phyloP scores from a whole-genome alignment of 805 yeast genomes.

The Metschnikowia shivogae region DNA sequence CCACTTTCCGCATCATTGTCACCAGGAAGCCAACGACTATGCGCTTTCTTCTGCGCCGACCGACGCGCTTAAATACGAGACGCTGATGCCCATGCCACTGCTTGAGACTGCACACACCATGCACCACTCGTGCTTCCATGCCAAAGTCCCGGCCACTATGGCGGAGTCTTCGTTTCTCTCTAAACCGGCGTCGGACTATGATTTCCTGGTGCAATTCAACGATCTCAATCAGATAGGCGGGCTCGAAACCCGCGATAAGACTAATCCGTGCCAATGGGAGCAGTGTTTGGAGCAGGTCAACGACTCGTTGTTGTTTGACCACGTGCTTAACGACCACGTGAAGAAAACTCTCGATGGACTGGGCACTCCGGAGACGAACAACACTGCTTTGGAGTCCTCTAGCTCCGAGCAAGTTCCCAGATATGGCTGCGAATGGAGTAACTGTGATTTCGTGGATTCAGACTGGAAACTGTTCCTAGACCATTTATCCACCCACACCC shows the following conservation, averaged over 20 bases:
- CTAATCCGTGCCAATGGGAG: slow-evolving; percentile 62
- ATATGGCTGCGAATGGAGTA: slow-evolving; percentile 69
- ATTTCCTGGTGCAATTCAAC: slow-evolving; percentile 35
- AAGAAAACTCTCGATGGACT: slow-evolving; percentile 20
- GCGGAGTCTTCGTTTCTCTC: slow-evolving; percentile 1
- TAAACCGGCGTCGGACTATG: slow-evolving; percentile 28
- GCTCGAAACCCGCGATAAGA: slow-evolving; percentile 1
- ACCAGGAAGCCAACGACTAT: slow-evolving; percentile 12
- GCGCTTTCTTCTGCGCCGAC: no score
- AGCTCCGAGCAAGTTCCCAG: slow-evolving; percentile 8
- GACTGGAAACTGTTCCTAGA: slow-evolving; percentile 52
- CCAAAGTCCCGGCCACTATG: slow-evolving; percentile 31
- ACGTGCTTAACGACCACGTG: slow-evolving; percentile 47
- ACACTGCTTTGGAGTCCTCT: neutral
- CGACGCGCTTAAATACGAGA: no score
- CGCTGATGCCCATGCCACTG: neutral
- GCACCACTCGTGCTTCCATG: slow-evolving; percentile 45
- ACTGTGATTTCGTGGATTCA: slow-evolving; percentile 57
- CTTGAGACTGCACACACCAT: slow-evolving; percentile 8
- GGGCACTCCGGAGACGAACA: slow-evolving; percentile 30
- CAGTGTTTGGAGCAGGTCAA: slow-evolving; percentile 47
- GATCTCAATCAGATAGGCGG: slow-evolving; percentile 22
- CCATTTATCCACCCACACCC: slow-evolving; percentile 44
- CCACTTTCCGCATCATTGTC: slow-evolving; percentile 41
- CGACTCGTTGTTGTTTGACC: slow-evolving; percentile 29